Conservation (phyloP, 768 basidiomycete species). For the Xerocomellus amylosporus region DNA sequence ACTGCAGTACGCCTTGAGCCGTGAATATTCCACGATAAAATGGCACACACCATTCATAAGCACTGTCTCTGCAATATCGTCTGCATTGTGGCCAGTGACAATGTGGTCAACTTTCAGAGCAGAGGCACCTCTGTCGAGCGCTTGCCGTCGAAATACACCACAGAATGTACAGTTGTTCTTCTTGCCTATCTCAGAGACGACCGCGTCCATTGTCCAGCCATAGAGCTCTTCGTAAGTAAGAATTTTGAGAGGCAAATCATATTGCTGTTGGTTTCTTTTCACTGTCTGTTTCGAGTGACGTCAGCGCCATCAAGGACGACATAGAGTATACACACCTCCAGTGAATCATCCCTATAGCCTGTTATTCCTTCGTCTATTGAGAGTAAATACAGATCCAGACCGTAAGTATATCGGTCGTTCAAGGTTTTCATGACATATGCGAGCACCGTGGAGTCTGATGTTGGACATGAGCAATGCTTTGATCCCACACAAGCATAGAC, state of each 20-base stretch:
- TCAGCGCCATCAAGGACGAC: conserved; percentile 4
- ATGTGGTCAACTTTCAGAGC: conserved; percentile 92
- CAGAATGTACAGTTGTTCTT: conserved; percentile 99
- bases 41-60: conserved; percentile 89
- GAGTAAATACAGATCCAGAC: conserved; percentile 84
- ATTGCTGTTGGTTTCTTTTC: conserved; percentile 94
- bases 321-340: conserved; percentile 60
- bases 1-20: conserved; percentile 47
- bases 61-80: conserved; percentile 98
- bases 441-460: conserved; percentile 90
- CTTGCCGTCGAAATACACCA: conserved; percentile 95
- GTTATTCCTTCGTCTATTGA: conserved; percentile 99
- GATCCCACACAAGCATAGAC: neutral
- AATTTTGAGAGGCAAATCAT: conserved; percentile 93
- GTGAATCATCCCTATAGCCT: conserved; percentile 95
- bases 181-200: conserved; percentile 90
- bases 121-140: conserved; percentile 91
- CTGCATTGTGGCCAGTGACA: conserved; percentile 98
- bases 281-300: conserved; percentile 67
- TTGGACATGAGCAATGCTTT: neutral
- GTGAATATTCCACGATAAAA: neutral
- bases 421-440: conserved; percentile 96
- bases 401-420: conserved; percentile 92
- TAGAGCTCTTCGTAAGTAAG: conserved; percentile 95
- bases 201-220: conserved; percentile 99